Percentiles rank a stretch among this genome's conserved stretches.
phyloP scores from a whole-genome alignment of 169 alveolate species.

The Plasmodium sp. region DNA sequence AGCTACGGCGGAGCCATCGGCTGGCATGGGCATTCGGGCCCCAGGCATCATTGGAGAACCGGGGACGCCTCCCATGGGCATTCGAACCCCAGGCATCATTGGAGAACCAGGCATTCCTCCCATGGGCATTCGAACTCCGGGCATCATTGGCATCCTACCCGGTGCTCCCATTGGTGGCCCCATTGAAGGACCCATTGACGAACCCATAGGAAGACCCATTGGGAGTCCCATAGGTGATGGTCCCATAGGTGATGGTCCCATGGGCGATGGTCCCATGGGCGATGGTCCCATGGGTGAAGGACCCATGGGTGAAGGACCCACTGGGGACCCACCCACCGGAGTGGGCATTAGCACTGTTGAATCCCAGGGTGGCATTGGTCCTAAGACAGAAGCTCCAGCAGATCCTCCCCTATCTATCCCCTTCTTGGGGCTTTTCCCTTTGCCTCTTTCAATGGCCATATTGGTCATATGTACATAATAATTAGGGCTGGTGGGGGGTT shows the following conservation, averaged over 20 bases:
- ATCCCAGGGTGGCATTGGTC: background rate
- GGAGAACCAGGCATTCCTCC: too few relatives aligned
- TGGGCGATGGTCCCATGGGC: background rate
- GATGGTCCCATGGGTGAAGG: background rate
- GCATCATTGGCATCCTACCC: too few relatives aligned
- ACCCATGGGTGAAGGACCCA: background rate
- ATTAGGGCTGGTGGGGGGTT: background rate
- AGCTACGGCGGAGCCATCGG: background rate
- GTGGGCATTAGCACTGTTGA: background rate
- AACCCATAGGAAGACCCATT: too few relatives aligned
- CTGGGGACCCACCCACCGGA: background rate
- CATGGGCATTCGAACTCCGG: too few relatives aligned
- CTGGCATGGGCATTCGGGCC: background rate
- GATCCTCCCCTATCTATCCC: background rate
- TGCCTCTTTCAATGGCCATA: background rate
- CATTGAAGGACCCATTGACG: background rate
- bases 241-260: background rate
- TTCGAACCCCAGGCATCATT: too few relatives aligned
- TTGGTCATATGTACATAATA: background rate
- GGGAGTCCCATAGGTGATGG: background rate
- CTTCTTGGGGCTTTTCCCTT: background rate
- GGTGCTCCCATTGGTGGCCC: background rate
- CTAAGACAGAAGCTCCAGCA: background rate
- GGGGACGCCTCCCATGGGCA: too few relatives aligned
- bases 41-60: too few relatives aligned